Percentiles rank a stretch among this genome's conserved stretches.
phyloP scores from a whole-genome alignment of 345 rosid species.

The Stellera chamaejasme region DNA sequence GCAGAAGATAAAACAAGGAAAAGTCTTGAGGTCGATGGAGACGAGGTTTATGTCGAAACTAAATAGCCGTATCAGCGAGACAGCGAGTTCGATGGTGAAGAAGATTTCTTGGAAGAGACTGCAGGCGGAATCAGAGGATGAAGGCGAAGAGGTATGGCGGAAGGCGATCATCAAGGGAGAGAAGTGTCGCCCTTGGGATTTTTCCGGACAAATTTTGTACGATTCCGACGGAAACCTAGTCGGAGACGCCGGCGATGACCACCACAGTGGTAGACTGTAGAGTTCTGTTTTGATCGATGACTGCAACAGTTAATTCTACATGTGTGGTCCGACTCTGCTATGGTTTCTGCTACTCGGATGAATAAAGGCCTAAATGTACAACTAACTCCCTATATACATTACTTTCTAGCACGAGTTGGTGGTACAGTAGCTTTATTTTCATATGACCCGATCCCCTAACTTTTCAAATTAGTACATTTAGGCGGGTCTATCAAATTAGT shows the following conservation, averaged over 20 bases:
- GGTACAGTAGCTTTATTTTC: too few relatives aligned
- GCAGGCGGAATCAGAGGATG: conserved; percentile 11
- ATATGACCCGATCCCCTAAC: too few relatives aligned
- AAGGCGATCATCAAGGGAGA: conserved; percentile 47
- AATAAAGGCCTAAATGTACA: too few relatives aligned
- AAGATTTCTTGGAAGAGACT: conserved; percentile 44
- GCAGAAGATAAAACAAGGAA: neutral
- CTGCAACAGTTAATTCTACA: neutral
- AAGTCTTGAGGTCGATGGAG: conserved; percentile 5
- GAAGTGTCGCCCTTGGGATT: conserved; percentile 39
- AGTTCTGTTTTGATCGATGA: neutral
- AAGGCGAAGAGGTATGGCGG: conserved; percentile 36
- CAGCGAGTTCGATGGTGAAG: conserved; percentile 39
- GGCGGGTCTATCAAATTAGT: too few relatives aligned
- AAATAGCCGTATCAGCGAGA: conserved; percentile 30
- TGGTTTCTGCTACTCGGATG: too few relatives aligned
- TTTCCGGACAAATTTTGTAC: conserved; percentile 45
- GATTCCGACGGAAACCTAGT: conserved; percentile 43
- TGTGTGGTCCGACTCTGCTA: too few relatives aligned
- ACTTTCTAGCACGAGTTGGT: too few relatives aligned
- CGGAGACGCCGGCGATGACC: neutral
- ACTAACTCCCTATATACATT: too few relatives aligned
- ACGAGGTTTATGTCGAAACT: conserved; percentile 27
- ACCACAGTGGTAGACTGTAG: neutral
- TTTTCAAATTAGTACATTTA: too few relatives aligned